Base-by-base conservation (phyloP, 345 rosid genomes). In the Hibiscus trionum region DNA sequence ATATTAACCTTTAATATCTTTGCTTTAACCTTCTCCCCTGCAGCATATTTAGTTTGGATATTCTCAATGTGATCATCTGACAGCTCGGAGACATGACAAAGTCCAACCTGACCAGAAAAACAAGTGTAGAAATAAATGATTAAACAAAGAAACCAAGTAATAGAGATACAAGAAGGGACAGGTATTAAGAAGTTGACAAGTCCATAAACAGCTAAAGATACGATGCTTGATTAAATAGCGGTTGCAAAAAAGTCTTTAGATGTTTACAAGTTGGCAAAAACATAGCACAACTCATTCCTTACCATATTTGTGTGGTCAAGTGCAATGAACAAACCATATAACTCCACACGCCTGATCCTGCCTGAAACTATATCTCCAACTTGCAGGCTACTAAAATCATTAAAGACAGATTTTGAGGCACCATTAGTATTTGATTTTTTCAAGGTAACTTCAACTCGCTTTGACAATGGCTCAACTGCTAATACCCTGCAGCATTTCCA, bases 371-470 rank as follows among this genome's bases (percentile, higher is more conserved):
- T 64, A 29, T 85, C 89, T 61, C 97, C 97, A 73, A 84, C 82
- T 66, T 73, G 83, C 75, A 95, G 80, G 59, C 71, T 68, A 74
- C 86, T 86, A 52, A 86, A 72, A 79, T 88, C 88, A 76, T 78
- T 77, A 63, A 75, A 71, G 71, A 73, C 83, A 71, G 93, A 84
- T 84, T 84, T 87, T 58, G 80, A 29, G 16, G 72, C 76, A 39
- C 59, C 72, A 73, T 79, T 77, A 55, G 82, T 77, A 80, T 81
- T 76, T 56, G 71, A 81, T 44, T 85, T 69, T 82, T 86, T 95
- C 79, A 95, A 75, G 66, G 93, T 92, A 82, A 92, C 92, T 86
- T 90, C 99, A 58, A 95, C 82, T 66, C 99, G 85, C 80, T 84
- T 84, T 59, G 97, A 88, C 72, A 88, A 79, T 55, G 93, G 90